phyloP scores from a whole-genome alignment of 805 yeast genomes.

The Lipomyces oligophaga region DNA sequence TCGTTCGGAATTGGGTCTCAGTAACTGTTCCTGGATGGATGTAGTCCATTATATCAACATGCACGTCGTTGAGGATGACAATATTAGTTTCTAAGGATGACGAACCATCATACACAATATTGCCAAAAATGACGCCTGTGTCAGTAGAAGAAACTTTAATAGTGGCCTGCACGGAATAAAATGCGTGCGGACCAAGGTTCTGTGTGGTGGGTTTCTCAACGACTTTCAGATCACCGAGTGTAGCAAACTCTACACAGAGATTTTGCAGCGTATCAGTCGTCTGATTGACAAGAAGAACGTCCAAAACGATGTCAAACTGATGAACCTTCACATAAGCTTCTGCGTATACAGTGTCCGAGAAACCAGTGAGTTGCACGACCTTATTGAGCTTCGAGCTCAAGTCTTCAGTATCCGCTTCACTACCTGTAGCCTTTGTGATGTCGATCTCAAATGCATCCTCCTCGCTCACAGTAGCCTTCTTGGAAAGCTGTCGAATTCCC shows the following conservation, averaged over 20 bases:
- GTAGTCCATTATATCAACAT: conserved; percentile 95
- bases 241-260: conserved; percentile 89
- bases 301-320: conserved; percentile 92
- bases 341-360: conserved; percentile 95
- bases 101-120: conserved; percentile 92
- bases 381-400: conserved; percentile 75
- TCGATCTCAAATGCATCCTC: conserved; percentile 57
- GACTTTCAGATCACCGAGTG: conserved; percentile 92
- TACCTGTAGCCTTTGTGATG: conserved; percentile 49
- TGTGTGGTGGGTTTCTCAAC: conserved; percentile 86
- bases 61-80: conserved; percentile 90
- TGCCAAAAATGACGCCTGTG: conserved; percentile 96
- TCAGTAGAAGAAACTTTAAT: conserved; percentile 95
- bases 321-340: conserved; percentile 96
- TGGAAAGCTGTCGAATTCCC: conserved; percentile 71
- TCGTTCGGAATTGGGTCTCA: conserved; percentile 84
- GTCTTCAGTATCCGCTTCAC: conserved; percentile 47
- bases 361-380: conserved; percentile 93
- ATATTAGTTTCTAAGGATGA: conserved; percentile 85
- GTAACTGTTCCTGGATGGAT: conserved; percentile 91
- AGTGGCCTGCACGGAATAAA: conserved; percentile 83
- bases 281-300: conserved; percentile 90
- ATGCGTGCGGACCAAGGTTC: conserved; percentile 96
- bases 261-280: conserved; percentile 85
- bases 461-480: conserved; percentile 39